Conservation (phyloP, 129 eudicot genomes). For the sunflower (Helianthus annuus) region HanXRQr2.0-SUNRISE NC_035443.2:152530985-152531484, state of each 20-base stretch:
- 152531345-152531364: conserved; percentile 11
- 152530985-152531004: background rate
- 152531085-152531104: background rate
- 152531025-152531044: background rate
- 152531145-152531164: conserved; percentile 59
- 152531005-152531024: conserved; percentile 4
- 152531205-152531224: conserved; percentile 94
- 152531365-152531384: conserved; percentile 15
- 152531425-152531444: conserved; percentile 15
- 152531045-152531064: background rate
- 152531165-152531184: conserved; percentile 76
- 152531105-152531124: conserved; percentile 35
- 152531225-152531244: conserved; percentile 70
- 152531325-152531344: conserved; percentile 25
- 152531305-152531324: conserved; percentile 53
- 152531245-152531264: conserved; percentile 93
- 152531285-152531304: conserved; percentile 55
- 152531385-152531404: conserved; percentile 35
- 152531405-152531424: conserved; percentile 6
- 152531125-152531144: conserved; percentile 43
- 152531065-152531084: background rate
- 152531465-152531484: background rate
- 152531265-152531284: conserved; percentile 84
- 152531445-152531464: conserved; percentile 5
- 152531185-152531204: conserved; percentile 80